phyloP scores from a whole-genome alignment of 441 rosid species.

The Capsella rubella region DNA sequence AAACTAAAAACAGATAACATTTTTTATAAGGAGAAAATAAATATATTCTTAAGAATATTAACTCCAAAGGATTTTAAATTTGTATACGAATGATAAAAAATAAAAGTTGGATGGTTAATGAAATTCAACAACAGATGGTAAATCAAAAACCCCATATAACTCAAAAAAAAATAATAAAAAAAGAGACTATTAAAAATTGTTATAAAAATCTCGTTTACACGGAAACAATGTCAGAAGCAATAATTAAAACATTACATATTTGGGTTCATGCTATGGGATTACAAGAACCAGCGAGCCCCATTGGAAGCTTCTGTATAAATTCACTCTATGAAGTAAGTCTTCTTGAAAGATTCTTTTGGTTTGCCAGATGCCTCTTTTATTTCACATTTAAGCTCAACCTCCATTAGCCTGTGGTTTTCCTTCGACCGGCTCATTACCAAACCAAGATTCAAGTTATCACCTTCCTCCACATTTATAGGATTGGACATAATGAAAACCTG shows the following conservation, averaged over 20 bases:
- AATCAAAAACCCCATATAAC: slow-evolving; percentile 2
- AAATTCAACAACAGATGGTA: neutral
- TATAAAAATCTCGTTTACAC: neutral
- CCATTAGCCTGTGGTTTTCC: slow-evolving; percentile 93
- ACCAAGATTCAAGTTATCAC: slow-evolving; percentile 64
- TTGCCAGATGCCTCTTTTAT: slow-evolving; percentile 62
- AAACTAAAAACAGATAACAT: neutral
- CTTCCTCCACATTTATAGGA: slow-evolving; percentile 60
- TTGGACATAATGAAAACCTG: slow-evolving; percentile 84
- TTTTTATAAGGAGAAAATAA: neutral
- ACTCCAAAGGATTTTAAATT: neutral
- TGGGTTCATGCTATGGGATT: slow-evolving; percentile 18
- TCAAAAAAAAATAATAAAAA: too few species aligned
- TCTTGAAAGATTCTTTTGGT: slow-evolving; percentile 54
- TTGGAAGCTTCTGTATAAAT: slow-evolving; percentile 36
- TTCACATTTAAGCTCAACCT: slow-evolving; percentile 72
- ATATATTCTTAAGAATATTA: neutral
- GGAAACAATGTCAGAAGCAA: slow-evolving; percentile 4
- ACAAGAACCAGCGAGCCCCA: slow-evolving; percentile 27
- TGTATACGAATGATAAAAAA: neutral
- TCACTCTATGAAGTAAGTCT: slow-evolving; percentile 82
- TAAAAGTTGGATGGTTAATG: neutral
- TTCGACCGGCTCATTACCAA: slow-evolving; percentile 83
- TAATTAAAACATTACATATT: slow-evolving; percentile 19
- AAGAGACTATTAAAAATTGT: slow-evolving; percentile 1